A percentile compares a stretch with the other conserved stretches of the same genome.
These are phyloP conservation scores for Paramecium primaurelia DNA, from an alignment of 73 alveolate genomes.

Conservation along the genomic window DNA sequence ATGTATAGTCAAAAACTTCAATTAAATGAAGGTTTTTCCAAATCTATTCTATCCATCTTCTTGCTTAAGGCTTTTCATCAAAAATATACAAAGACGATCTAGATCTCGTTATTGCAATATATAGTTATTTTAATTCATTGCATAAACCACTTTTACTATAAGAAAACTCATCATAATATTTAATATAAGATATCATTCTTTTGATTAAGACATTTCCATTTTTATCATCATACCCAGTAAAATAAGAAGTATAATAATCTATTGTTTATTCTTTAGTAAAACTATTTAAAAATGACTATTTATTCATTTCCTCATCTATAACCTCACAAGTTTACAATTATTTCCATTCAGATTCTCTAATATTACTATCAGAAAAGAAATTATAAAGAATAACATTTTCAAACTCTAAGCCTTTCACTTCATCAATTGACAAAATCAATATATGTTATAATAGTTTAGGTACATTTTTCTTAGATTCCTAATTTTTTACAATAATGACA, in stretches of 20 bases:
- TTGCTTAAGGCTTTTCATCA: constrained; percentile 69
- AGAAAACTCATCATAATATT: constrained; percentile 9
- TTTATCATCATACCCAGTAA: background rate
- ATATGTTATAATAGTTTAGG: constrained; percentile 68
- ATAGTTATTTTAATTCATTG: constrained; percentile 78
- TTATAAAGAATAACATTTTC: constrained; percentile 81
- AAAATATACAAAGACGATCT: constrained; percentile 75
- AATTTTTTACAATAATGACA: constrained; percentile 79
- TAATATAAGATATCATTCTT: background rate
- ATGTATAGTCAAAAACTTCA: background rate
- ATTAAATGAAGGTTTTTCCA: constrained; percentile 64
- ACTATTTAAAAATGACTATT: background rate
- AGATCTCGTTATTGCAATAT: constrained; percentile 89
- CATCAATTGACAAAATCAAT: constrained; percentile 79
- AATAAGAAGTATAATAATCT: background rate
- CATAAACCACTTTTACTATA: constrained; percentile 64
- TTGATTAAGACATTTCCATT: background rate
- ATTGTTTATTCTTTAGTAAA: background rate
- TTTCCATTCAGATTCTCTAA: constrained; percentile 60
- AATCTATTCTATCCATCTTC: constrained; percentile 60
- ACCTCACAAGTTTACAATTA: background rate
- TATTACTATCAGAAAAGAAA: constrained; percentile 66
- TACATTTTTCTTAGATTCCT: constrained; percentile 69
- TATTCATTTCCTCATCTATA: background rate
- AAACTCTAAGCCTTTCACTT: constrained; percentile 83